Evolutionary conservation across 2,329 filamentous ascomycete genomes (phyloP), one percentile per base, ranked within the genome.

Genomic region (Colletotrichum abscissum): DNA sequence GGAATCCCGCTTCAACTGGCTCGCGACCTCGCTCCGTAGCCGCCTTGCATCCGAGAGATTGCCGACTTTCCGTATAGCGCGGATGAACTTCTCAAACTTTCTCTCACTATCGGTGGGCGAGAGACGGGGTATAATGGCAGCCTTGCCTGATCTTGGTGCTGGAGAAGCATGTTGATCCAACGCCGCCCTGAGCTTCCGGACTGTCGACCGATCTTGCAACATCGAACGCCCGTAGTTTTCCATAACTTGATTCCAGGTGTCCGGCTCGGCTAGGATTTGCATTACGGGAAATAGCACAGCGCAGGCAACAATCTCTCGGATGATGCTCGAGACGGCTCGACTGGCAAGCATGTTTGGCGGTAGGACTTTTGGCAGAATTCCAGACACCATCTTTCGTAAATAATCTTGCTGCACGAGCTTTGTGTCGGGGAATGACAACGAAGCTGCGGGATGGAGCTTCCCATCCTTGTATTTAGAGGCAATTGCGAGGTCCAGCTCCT

Each of bases 201-300:
- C 96, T 0, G 95, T 98, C 75, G 97, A 98, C 49, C 97, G 91
- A 81, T 99, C 97, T 82, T 98, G 97, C 55, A 99, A 88, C 86
- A 97, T 93, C 30, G 93, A 93, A 63, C 94, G 92, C 22, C 95
- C 93, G 82, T 92, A 95, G 69, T 92, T 95, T 82, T 98, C 96
- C 88, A 98, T 95, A 73, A 98, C 83, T 81, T 98, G 95, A 79
- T 99, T 98, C 96, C 96, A 99, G 9, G 93, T 97, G 84, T 99
- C 97, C 1, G 97, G 95, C 77, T 99, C 96, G 5, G 94, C 91
- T 22, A 99, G 86, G 74, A 95, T 86, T 78, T 93, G 91, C 80
- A 98, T 88, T 26, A 97, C 85, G 0, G 97, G 97, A 55, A 91
- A 92, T 49, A 99, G 86, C 52, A 99, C 92, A n/a, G 95, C 94